These are phyloP conservation scores for Coprinopsis strossmayeri DNA, from an alignment of 768 basidiomycete species.

Conservation along the genomic window DNA sequence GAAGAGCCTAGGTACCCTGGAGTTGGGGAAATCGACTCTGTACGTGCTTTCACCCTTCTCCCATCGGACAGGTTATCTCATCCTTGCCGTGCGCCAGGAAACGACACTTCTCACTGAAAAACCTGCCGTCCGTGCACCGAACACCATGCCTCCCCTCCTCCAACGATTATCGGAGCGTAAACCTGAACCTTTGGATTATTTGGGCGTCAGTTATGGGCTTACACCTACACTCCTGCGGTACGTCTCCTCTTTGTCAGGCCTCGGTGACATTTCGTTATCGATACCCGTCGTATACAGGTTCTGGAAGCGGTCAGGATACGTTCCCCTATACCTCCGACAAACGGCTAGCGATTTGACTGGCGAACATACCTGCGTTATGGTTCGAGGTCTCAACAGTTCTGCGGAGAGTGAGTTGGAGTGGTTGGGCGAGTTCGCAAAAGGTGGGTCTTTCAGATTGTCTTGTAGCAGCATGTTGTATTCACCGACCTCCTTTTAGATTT, in stretches of 20 bases:
- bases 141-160: constrained; percentile 87
- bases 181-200: constrained; percentile 87
- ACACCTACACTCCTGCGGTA: constrained; percentile 79
- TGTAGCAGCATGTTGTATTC: too few species aligned
- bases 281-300: constrained; percentile 41
- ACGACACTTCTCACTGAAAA: constrained; percentile 68
- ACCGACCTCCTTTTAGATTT: constrained; percentile 57
- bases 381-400: constrained; percentile 72
- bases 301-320: constrained; percentile 92
- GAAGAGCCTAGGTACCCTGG: constrained; percentile 57
- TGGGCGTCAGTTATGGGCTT: constrained; percentile 94
- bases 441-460: too few species aligned
- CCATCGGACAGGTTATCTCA: not conserved
- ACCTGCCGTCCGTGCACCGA: constrained; percentile 62
- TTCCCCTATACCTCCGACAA: constrained; percentile 90
- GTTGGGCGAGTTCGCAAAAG: constrained; percentile 85
- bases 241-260: constrained; percentile 9
- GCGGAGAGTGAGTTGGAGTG: constrained; percentile 63
- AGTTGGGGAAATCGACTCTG: too few species aligned
- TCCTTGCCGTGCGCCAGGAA: constrained; percentile 18
- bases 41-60: too few species aligned
- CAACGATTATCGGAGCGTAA: constrained; percentile 85
- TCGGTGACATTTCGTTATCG: not conserved
- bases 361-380: constrained; percentile 95
- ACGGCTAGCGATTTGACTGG: constrained; percentile 93